These are phyloP conservation scores for Ceratocystis colombiana DNA, from an alignment of 2,329 filamentous ascomycete genomes.

Conservation along the genomic window DNA sequence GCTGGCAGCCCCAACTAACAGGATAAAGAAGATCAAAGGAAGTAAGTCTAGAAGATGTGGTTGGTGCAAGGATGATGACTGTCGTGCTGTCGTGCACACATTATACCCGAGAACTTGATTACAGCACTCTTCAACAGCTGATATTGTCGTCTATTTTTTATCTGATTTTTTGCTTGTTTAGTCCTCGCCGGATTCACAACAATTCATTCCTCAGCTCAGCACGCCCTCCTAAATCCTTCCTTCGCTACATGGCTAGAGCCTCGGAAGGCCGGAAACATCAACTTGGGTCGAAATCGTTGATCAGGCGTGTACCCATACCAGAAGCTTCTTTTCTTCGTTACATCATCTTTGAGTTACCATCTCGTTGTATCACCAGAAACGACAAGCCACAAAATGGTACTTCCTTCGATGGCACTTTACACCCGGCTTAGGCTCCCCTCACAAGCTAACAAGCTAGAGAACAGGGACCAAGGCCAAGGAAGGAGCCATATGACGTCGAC, in stretches of 20 bases:
- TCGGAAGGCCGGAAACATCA: slow-evolving; percentile 3
- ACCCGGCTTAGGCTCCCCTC: slow-evolving; percentile 9
- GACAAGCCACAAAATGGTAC: slow-evolving; percentile 6
- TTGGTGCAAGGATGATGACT: not conserved
- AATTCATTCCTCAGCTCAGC: not conserved
- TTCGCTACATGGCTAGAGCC: not conserved
- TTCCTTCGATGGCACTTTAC: not conserved
- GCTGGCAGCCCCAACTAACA: not conserved
- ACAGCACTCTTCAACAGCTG: too few relatives aligned
- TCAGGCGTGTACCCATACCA: not conserved
- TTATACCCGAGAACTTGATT: too few relatives aligned
- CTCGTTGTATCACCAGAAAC: not conserved
- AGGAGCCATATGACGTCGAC: slow-evolving; percentile 11
- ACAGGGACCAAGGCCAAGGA: not conserved
- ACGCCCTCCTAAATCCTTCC: not conserved
- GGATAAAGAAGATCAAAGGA: not conserved
- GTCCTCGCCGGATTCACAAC: slow-evolving; percentile 3
- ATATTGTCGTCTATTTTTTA: too few relatives aligned
- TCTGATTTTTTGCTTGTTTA: too few relatives aligned
- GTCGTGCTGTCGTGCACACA: too few relatives aligned
- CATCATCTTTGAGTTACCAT: not conserved
- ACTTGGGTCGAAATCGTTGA: not conserved
- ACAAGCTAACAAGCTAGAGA: not conserved
- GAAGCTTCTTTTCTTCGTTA: not conserved
- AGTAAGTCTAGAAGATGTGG: not conserved